Conservation (phyloP, 2,329 filamentous ascomycete species). For the Cadophora malorum region DNA sequence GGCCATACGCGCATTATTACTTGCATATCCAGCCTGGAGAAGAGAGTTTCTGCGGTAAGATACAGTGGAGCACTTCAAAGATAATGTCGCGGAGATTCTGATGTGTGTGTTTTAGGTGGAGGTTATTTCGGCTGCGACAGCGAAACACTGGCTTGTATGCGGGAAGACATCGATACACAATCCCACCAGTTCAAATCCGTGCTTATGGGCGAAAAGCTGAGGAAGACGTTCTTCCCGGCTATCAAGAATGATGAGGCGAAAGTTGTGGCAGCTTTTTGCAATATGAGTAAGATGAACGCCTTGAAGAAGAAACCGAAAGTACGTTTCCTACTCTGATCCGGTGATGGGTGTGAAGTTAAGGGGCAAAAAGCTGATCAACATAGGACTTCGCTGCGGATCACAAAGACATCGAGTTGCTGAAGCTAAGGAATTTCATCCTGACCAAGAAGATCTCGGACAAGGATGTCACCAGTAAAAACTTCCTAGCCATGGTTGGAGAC, state of each 20-base stretch:
- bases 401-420: slow-evolving; percentile 79
- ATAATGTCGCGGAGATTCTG: background rate
- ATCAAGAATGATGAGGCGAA: slow-evolving; percentile 55
- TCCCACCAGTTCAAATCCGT: slow-evolving; percentile 73
- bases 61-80: background rate
- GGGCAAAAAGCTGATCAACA: background rate
- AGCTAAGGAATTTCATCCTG: slow-evolving; percentile 80
- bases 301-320: slow-evolving; percentile 86
- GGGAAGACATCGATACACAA: slow-evolving; percentile 76
- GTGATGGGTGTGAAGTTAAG: background rate
- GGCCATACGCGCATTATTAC: slow-evolving; percentile 88
- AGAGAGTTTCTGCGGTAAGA: slow-evolving; percentile 69
- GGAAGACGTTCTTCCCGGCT: slow-evolving; percentile 67
- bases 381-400: slow-evolving; percentile 80
- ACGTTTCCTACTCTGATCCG: slow-evolving; percentile 21
- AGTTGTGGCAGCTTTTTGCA: slow-evolving; percentile 72
- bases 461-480: slow-evolving; percentile 66
- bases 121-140: slow-evolving; percentile 83
- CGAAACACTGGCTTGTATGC: slow-evolving; percentile 67
- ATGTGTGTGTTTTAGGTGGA: slow-evolving; percentile 50
- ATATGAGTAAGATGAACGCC: slow-evolving; percentile 73
- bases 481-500: slow-evolving; percentile 68
- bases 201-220: slow-evolving; percentile 66
- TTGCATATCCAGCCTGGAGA: slow-evolving; percentile 76
- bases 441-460: slow-evolving; percentile 69